phyloP scores from a whole-genome alignment of 1,139 yeast genomes.

The Candida neerlandica region DNA sequence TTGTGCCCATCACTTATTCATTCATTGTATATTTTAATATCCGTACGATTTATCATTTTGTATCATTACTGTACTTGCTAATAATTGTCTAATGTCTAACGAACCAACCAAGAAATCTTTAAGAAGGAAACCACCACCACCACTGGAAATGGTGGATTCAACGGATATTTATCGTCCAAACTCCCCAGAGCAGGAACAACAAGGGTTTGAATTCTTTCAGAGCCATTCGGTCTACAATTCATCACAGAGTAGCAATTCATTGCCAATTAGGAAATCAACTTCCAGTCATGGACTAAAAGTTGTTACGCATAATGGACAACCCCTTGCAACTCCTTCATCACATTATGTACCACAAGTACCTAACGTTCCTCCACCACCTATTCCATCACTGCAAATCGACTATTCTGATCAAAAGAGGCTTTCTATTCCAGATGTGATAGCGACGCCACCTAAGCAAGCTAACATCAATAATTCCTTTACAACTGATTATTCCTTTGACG shows the following conservation, averaged over 20 bases:
- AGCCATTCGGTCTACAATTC: not conserved
- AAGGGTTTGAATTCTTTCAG: not conserved
- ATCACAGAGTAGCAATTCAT: not conserved
- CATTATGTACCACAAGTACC: not conserved
- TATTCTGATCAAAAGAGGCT: not conserved
- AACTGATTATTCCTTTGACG: slow-evolving; percentile 17
- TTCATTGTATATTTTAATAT: not conserved
- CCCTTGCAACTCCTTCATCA: not conserved
- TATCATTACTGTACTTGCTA: slow-evolving; percentile 4
- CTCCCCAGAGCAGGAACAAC: not conserved
- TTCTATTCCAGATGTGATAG: not conserved
- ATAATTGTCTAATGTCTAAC: not conserved
- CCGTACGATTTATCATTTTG: not conserved
- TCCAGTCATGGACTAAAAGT: not conserved
- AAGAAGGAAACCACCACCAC: slow-evolving; percentile 6
- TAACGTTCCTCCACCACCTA: not conserved
- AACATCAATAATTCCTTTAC: not conserved
- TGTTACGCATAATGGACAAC: not conserved
- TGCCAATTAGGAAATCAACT: not conserved
- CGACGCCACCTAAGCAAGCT: slow-evolving; percentile 1
- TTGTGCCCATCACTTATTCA: not conserved
- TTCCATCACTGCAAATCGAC: not conserved
- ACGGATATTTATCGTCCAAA: not conserved
- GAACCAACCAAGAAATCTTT: slow-evolving; percentile 2
- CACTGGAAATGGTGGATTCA: not conserved